Evolutionary conservation across 352 stramenopile genomes (phyloP).

Genomic region (Phytophthora pinifolia): DNA sequence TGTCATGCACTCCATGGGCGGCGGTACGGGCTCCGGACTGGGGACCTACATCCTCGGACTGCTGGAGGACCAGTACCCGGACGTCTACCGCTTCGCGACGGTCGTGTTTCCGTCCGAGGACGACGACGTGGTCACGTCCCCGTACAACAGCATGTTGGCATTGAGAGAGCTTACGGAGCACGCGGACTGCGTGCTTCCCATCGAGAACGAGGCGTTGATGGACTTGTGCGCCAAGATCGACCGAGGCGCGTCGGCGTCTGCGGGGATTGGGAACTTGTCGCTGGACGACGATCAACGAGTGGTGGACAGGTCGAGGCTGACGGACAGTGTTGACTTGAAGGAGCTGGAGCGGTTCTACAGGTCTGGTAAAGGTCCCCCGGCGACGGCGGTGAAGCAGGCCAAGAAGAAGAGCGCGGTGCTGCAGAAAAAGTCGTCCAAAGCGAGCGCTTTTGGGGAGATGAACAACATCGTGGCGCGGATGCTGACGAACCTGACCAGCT

Average conservation of each 20-base stretch:
- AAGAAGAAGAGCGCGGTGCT: conserved; percentile 28
- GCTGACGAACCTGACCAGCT: conserved; percentile 98
- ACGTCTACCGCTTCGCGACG: conserved; percentile 83
- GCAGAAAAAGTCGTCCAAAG: conserved; percentile 18
- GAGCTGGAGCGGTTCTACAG: conserved; percentile 56
- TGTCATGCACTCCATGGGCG: conserved; percentile 91
- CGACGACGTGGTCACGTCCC: conserved; percentile 92
- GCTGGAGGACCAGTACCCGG: conserved; percentile 83
- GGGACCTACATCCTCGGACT: conserved; percentile 88
- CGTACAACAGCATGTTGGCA: conserved; percentile 91
- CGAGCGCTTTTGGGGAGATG: conserved; percentile 96
- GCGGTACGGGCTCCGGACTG: conserved; percentile 90
- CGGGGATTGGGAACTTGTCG: conserved; percentile 15
- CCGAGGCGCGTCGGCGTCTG: conserved; percentile 4
- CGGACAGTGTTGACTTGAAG: conserved; percentile 46
- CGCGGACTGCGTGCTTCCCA: conserved; percentile 89
- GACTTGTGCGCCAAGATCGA: conserved; percentile 61
- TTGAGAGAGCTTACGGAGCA: conserved; percentile 82
- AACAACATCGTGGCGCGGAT: conserved; percentile 98
- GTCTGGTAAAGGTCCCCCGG: conserved; percentile 24
- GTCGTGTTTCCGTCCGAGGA: conserved; percentile 86
- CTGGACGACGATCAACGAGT: conserved; percentile 13
- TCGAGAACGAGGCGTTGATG: conserved; percentile 90
- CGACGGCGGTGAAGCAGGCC: conserved; percentile 13
- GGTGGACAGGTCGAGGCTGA: conserved; percentile 42